phyloP scores from a whole-genome alignment of 257 asterid species.

The Solanum piurae region DNA sequence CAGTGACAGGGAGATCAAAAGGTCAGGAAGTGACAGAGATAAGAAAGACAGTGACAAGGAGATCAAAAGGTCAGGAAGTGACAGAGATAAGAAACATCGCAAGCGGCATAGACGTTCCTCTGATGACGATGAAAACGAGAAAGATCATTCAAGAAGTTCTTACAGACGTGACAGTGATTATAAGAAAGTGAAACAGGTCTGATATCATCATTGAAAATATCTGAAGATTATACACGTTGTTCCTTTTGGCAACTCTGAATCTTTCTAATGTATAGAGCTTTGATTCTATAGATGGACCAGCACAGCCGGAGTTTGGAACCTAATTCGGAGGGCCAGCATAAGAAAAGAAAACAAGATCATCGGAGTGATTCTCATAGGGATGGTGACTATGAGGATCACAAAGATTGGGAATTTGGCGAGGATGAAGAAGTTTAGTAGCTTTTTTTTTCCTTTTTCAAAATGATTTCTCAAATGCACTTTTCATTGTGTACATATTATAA shows the following conservation, averaged over 20 bases:
- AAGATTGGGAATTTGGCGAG: conserved; percentile 26
- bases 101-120: conserved; percentile 29
- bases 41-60: conserved; percentile 43
- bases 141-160: conserved; percentile 39
- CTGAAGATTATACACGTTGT: background rate
- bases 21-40: conserved; percentile 50
- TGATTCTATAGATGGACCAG: conserved; percentile 27
- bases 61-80: conserved; percentile 42
- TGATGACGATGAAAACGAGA: conserved; percentile 46
- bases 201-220: background rate
- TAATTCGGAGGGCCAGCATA: conserved; percentile 40
- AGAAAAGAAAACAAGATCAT: conserved; percentile 43
- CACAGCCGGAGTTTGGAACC: conserved; percentile 21
- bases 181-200: conserved; percentile 55
- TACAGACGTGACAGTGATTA: conserved; percentile 39
- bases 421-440: conserved; percentile 38
- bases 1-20: conserved; percentile 38
- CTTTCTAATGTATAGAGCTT: background rate
- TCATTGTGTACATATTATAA: background rate
- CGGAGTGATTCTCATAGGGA: conserved; percentile 16
- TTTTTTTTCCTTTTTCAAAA: background rate
- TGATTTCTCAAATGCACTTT: background rate
- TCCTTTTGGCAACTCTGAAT: background rate
- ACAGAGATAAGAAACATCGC: conserved; percentile 45
- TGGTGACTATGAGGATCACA: conserved; percentile 15